Conservation (phyloP, 164 flowering plant genomes). For the Houttuynia cordata region DNA sequence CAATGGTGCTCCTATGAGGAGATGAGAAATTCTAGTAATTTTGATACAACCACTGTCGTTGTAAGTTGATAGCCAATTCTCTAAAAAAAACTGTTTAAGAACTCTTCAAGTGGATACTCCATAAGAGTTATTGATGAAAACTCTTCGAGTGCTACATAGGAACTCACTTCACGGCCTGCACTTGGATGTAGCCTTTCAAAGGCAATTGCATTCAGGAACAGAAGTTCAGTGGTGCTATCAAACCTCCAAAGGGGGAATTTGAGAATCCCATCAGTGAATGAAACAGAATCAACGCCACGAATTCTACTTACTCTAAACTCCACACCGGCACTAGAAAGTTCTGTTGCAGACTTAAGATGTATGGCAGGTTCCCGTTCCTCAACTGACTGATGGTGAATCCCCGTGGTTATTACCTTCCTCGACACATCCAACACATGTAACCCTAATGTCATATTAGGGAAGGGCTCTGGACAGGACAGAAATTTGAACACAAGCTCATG, state of each 20-base stretch:
- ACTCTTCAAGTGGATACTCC: too few relatives aligned
- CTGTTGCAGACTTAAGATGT: neutral
- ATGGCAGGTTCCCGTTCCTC: neutral
- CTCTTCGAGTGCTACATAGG: constrained; percentile 1
- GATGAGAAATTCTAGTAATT: too few relatives aligned
- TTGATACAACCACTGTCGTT: too few relatives aligned
- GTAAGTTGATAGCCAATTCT: too few relatives aligned
- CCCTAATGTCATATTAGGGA: neutral
- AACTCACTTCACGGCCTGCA: neutral
- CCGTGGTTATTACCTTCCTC: neutral
- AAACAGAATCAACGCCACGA: neutral
- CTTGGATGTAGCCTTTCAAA: constrained; percentile 1
- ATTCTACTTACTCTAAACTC: neutral
- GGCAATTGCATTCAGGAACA: neutral
- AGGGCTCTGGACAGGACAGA: neutral
- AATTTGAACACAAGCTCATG: neutral
- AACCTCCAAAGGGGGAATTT: neutral
- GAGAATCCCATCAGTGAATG: neutral
- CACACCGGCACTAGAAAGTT: neutral
- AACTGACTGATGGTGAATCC: neutral
- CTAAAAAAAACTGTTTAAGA: too few relatives aligned
- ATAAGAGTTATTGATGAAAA: too few relatives aligned
- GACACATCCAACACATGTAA: neutral
- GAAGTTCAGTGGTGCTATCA: neutral
- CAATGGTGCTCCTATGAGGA: too few relatives aligned